These are phyloP conservation scores for Tolypocladium nubicola DNA, from an alignment of 2,329 filamentous ascomycete species.

Conservation along the genomic window DNA sequence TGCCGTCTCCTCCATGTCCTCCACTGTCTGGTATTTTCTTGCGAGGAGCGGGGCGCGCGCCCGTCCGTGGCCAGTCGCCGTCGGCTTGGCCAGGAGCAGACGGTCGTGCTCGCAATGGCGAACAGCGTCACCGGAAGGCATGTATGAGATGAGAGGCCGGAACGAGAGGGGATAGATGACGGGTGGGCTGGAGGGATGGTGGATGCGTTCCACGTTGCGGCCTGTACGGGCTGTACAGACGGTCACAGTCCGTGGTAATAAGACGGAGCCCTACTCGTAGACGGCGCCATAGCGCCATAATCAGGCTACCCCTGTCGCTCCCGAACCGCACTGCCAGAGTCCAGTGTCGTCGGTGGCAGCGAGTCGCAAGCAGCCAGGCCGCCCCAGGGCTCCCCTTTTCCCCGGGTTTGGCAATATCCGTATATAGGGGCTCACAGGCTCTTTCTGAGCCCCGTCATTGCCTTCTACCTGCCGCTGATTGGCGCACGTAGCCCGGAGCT, in stretches of 20 bases:
- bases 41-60: neutral
- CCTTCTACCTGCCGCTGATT: neutral
- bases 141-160: neutral
- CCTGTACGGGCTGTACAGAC: too few species aligned
- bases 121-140: neutral
- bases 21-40: neutral
- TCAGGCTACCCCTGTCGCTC: neutral
- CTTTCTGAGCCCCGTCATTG: neutral
- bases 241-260: too few species aligned
- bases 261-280: too few species aligned
- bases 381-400: neutral
- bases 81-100: neutral
- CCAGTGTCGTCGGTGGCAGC: neutral
- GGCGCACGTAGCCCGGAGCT: neutral
- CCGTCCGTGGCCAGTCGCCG: neutral
- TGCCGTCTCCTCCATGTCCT: too few species aligned
- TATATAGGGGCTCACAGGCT: neutral
- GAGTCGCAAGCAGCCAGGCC: neutral
- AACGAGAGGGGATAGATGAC: neutral
- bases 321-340: neutral
- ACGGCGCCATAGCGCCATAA: neutral
- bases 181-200: neutral
- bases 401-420: neutral
- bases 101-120: neutral
- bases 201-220: neutral